Percentiles rank a stretch among this genome's conserved stretches.
These are phyloP conservation scores for Oemleria cerasiformis DNA, from an alignment of 306 rosid species.

Conservation along the genomic window DNA sequence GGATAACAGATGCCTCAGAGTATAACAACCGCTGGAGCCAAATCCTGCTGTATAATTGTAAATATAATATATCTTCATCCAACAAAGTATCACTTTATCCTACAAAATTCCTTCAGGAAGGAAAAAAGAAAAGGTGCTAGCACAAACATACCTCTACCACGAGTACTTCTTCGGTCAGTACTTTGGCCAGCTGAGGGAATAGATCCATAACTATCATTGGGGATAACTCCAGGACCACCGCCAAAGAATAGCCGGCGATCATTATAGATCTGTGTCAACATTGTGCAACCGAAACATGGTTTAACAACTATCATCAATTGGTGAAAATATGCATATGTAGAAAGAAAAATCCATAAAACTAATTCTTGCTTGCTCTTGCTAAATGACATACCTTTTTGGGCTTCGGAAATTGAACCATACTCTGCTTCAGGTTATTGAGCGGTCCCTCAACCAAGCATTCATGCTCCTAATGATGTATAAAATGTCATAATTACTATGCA, in stretches of 20 bases:
- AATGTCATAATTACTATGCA: background rate
- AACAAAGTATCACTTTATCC: background rate
- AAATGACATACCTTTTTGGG: conserved; percentile 76
- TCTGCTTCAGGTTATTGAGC: conserved; percentile 89
- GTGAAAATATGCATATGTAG: background rate
- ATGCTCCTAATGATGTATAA: conserved; percentile 56
- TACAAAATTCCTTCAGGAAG: background rate
- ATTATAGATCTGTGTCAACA: conserved; percentile 68
- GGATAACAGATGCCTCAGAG: background rate
- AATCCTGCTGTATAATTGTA: too few relatives aligned
- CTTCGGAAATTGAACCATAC: conserved; percentile 99
- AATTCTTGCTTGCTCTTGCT: background rate
- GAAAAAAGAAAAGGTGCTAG: background rate
- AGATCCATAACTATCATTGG: conserved; percentile 68
- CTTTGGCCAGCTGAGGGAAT: conserved; percentile 50
- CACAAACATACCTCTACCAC: conserved; percentile 83
- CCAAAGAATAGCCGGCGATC: conserved; percentile 91
- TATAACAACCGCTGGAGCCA: too few relatives aligned
- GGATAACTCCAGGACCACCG: conserved; percentile 83
- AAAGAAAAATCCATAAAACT: background rate
- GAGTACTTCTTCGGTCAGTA: conserved; percentile 69
- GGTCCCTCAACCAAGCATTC: conserved; percentile 99
- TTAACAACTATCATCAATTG: background rate
- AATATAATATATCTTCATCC: too few relatives aligned
- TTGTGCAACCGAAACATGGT: conserved; percentile 19